Base-by-base conservation (phyloP, 108 stramenopile genomes). In the Pseudonitzschia delicatissima region DNA sequence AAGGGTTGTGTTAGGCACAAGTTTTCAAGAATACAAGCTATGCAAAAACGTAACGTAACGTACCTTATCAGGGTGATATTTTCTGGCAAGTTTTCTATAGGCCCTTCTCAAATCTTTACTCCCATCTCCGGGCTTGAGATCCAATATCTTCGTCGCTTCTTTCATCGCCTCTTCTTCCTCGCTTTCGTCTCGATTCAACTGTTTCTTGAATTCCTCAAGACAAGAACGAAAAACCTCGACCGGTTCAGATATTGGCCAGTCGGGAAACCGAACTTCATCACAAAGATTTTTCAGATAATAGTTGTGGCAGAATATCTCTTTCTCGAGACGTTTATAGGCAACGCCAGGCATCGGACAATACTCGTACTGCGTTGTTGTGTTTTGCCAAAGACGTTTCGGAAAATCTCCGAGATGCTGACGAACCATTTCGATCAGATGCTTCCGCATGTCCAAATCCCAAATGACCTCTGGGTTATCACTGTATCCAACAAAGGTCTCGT, bases 381-480 rank as follows among this genome's bases (percentile, higher is more conserved):
- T 82, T 40, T 89, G 86, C 62, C 75, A 78, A 12, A 90, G 63
- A 21, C 92, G 78, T 39, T 77, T 71, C n/a, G 88, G 87, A 71
- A 93, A 89, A 57, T 93, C 88, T 13, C 92, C 92, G 2, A 93
- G 66, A 71, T 93, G 92, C 60, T 93, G 85, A 3, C 79, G 61
- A 13, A 90, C 67, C 87, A 90, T 87, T 37, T 87, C 85, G 27
- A 88, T 78, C 53, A 90, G 32, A 60, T 87, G 87, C 60, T 73
- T 78, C 40, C 92, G 57, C 88, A 87, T 87, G 13, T 85, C 83
- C 44, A 80, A 68, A 58, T 74, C 78, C 92, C 92, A 93, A 47
- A 93, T 90, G 1, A 93, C 92, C 68, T 93, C 92, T 23, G 92
- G 92, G 21, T 82, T 87, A 66, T 93, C 85, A 37, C 73, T 77